phyloP scores from a whole-genome alignment of 257 asterid species.

The Anisodus tanguticus region DNA sequence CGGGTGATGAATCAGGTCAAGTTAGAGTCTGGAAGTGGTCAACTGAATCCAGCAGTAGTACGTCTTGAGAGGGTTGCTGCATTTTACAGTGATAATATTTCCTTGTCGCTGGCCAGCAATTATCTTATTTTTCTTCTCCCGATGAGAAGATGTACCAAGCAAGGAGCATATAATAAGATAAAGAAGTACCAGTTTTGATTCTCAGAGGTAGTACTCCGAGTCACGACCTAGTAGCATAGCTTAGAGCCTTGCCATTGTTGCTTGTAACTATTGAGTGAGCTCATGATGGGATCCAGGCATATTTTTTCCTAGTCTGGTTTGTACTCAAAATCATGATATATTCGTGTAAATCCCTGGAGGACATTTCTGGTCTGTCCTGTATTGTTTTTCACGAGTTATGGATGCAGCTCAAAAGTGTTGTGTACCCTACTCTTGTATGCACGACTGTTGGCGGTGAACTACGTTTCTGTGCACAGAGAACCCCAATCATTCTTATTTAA shows the following conservation, averaged over 20 bases:
- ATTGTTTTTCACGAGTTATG: conserved; percentile 24
- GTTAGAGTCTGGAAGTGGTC: conserved; percentile 93
- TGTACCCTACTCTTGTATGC: conserved; percentile 1
- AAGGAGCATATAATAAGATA: conserved; percentile 15
- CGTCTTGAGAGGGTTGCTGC: conserved; percentile 33
- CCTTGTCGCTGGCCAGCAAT: conserved; percentile 13
- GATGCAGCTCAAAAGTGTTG: conserved; percentile 10
- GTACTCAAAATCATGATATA: conserved; percentile 11
- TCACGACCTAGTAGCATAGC: neutral
- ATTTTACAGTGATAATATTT: conserved; percentile 10
- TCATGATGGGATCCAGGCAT: conserved; percentile 25
- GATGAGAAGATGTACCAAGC: conserved; percentile 25
- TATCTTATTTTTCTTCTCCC: conserved; percentile 7
- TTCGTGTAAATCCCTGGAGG: conserved; percentile 20
- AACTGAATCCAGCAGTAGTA: conserved; percentile 47
- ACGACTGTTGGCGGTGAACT: neutral
- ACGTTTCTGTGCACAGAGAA: neutral
- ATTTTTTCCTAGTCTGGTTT: conserved; percentile 28
- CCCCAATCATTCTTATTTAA: neutral
- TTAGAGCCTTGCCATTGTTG: conserved; percentile 14
- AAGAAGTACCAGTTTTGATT: conserved; percentile 37
- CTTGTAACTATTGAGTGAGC: conserved; percentile 6
- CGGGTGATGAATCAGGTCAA: conserved; percentile 92
- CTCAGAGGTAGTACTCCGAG: neutral
- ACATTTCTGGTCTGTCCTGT: conserved; percentile 25